A percentile compares a stretch with the other conserved stretches of the same genome.
Conservation (phyloP, 805 yeast genomes). For the Candida ipomoeae region DNA sequence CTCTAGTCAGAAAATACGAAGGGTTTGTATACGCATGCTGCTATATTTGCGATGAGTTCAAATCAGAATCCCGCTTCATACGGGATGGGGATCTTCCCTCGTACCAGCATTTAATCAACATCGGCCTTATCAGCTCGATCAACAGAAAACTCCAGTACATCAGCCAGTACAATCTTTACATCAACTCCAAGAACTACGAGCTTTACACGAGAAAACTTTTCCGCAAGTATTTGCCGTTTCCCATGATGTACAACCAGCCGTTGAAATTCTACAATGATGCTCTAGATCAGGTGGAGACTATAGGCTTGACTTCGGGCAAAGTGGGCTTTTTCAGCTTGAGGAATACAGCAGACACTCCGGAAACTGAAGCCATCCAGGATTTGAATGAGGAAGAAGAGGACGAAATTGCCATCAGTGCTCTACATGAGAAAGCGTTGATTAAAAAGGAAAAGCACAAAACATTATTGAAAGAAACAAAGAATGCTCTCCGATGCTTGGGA, state of each 20-base stretch:
- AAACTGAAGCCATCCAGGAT: conserved; percentile 29
- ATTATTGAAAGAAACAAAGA: conserved; percentile 29
- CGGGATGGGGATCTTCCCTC: conserved; percentile 12
- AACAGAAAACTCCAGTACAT: conserved; percentile 41
- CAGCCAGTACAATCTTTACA: conserved; percentile 53
- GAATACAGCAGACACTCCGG: conserved; percentile 18
- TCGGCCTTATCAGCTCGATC: conserved; percentile 42
- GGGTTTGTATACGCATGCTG: conserved; percentile 40
- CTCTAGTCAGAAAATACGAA: conserved; percentile 22
- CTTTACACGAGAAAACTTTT: conserved; percentile 54
- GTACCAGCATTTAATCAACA: conserved; percentile 34
- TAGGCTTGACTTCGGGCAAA: conserved; percentile 28
- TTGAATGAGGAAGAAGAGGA: conserved; percentile 18
- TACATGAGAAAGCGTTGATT: conserved; percentile 36
- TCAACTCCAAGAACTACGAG: conserved; percentile 57
- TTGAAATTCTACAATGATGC: conserved; percentile 39
- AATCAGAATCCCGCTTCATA: conserved; percentile 12
- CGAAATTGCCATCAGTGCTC: conserved; percentile 30
- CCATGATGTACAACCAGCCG: conserved; percentile 72
- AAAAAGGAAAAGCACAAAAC: conserved; percentile 31
- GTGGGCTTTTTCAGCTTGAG: conserved; percentile 28
- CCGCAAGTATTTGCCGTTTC: conserved; percentile 56
- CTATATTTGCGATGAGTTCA: conserved; percentile 21
- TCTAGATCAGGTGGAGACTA: conserved; percentile 26
- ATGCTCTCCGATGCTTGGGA: conserved; percentile 29